Percentiles rank a stretch among this genome's conserved stretches.
phyloP scores from a whole-genome alignment of 1,284 basidiomycete genomes.

The Rhodotorula sp. region DNA sequence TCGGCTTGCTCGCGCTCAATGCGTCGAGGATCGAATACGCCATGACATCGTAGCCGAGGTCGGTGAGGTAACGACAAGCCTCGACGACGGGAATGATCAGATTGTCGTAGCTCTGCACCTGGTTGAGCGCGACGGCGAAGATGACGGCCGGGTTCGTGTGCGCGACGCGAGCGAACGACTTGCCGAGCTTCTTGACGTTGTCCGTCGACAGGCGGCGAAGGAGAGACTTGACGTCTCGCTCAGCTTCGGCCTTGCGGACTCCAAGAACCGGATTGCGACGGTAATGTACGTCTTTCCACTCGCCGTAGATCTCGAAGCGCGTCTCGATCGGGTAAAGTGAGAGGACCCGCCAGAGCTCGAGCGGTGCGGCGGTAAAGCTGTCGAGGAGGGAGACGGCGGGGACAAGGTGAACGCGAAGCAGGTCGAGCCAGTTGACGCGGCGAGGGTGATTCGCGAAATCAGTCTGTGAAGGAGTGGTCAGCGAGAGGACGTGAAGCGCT shows the following conservation, averaged over 20 bases:
- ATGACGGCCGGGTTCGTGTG: constrained; percentile 92
- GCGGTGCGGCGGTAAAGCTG: constrained; percentile 78
- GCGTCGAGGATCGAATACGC: constrained; percentile 86
- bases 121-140: constrained; percentile 83
- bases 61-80: constrained; percentile 81
- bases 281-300: constrained; percentile 77
- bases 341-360: constrained; percentile 84
- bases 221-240: constrained; percentile 63
- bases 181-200: constrained; percentile 74
- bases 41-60: constrained; percentile 90
- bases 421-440: constrained; percentile 64
- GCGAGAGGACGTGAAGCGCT: constrained; percentile 21
- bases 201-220: constrained; percentile 71
- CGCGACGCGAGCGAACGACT: constrained; percentile 87
- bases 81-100: constrained; percentile 86
- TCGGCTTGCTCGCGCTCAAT: constrained; percentile 68
- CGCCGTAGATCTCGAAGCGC: constrained; percentile 89
- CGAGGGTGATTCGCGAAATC: constrained; percentile 17
- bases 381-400: constrained; percentile 82
- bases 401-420: constrained; percentile 76
- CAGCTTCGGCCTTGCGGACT: constrained; percentile 55
- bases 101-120: constrained; percentile 97
- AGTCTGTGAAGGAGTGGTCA: neutral
- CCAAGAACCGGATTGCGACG: constrained; percentile 50
- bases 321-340: constrained; percentile 70